Evolutionary conservation across 1,284 basidiomycete genomes (phyloP), one percentile per base, ranked within the genome.

Genomic region (Cutaneotrichosporon cutaneum): DNA sequence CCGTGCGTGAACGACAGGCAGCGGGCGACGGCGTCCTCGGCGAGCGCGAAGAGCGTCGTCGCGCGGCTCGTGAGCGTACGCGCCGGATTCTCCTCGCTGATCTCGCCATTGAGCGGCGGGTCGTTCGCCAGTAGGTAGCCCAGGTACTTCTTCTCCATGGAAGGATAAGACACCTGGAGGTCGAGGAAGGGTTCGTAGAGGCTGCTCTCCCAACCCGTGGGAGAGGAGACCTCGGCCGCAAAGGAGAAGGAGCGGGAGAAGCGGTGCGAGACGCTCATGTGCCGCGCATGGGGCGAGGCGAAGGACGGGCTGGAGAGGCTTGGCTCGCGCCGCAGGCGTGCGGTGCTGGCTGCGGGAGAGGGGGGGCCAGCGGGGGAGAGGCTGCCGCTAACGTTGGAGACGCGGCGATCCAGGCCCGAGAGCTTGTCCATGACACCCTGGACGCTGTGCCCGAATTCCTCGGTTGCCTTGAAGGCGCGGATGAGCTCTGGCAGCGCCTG

Each of bases 151-250:
- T 84, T 83, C 77, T 97, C 94, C 42, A 94, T 82, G 0, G 83
- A 79, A 0, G 85, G 84, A 76, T 94, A 96, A 59, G 92, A 88
- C 18, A 86, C 82, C 72, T 96, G 94, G 65, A 89, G 88, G 72
- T 94, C 90, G 21, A 94, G 82, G 81, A 95, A 96, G 0, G 94
- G 91, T 73, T 94, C 92, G 76, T 93, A 94, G 10, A 96, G 82
- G 44, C 89, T 87, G 58, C 88, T 87, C 71, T 95, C 92, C 94
- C 94, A 96, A 18, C 63, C 63, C 3, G 67, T 63, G 11, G 65
- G 70, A 6, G 59, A 44, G 3, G 60, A 42, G 5, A 68, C 66
- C 16, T 55, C 54, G 10, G 63, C 44, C 13, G 68, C 61, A 35
- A 67, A 56, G 24, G 68, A 64, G 39, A 66, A 54, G 10, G 65